These are phyloP conservation scores for Leccinum variicolor DNA, from an alignment of 768 basidiomycete species.

Conservation along the genomic window DNA sequence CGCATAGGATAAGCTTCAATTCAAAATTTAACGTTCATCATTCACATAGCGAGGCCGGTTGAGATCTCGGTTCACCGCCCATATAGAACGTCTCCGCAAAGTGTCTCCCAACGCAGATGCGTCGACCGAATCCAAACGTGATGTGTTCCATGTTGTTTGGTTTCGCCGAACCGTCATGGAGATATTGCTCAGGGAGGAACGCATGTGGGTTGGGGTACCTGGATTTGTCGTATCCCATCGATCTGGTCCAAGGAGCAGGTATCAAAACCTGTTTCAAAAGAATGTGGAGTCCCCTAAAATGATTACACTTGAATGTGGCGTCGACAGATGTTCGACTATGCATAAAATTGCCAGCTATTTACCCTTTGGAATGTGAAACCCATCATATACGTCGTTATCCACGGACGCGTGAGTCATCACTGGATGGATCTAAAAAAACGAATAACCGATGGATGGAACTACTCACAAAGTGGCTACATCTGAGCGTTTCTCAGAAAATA, in stretches of 20 bases:
- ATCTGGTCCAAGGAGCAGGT: not conserved
- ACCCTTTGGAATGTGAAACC: conserved; percentile 39
- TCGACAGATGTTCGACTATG: not conserved
- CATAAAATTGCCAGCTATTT: not conserved
- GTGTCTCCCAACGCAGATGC: conserved; percentile 15
- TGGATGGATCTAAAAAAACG: not conserved
- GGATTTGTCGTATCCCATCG: not conserved
- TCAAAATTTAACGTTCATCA: not conserved
- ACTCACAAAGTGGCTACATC: conserved; percentile 6
- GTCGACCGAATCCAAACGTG: conserved; percentile 21
- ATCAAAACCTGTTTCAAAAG: conserved; percentile 6
- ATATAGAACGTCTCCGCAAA: conserved; percentile 7
- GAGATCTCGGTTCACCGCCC: conserved; percentile 2
- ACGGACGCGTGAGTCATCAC: conserved; percentile 7
- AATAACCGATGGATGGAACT: not conserved
- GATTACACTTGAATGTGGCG: conserved; percentile 9
- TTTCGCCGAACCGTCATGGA: not conserved
- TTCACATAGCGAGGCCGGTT: not conserved
- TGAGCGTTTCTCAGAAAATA: conserved; percentile 29
- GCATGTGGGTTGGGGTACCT: not conserved
- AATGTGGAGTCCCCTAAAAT: conserved; percentile 25
- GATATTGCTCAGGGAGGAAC: not conserved
- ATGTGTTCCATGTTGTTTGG: conserved; percentile 1
- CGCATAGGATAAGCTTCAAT: not conserved
- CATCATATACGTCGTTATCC: conserved; percentile 17